A percentile compares a stretch with the other conserved stretches of the same genome.
Conservation (phyloP, 345 rosid species). For the Cardamine occulta region DNA sequence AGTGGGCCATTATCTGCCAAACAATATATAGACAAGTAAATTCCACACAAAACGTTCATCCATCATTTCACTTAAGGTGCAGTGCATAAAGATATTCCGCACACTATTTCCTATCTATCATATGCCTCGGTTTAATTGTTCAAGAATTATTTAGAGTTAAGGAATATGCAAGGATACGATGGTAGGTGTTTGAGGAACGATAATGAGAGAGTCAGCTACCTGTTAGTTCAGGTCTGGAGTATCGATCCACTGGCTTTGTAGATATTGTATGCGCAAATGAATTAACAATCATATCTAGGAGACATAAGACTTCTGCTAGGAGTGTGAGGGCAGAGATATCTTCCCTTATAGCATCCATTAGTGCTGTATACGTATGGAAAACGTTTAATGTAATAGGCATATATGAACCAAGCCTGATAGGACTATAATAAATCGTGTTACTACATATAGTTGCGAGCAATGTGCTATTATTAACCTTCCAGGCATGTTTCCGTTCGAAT, state of each 20-base stretch:
- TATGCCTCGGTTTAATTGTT: neutral
- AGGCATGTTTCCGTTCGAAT: conserved; percentile 88
- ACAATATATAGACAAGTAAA: conserved; percentile 17
- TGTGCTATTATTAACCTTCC: conserved; percentile 64
- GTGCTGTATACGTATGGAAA: conserved; percentile 56
- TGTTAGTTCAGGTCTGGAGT: conserved; percentile 82
- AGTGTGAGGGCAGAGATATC: conserved; percentile 76
- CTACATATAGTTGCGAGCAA: neutral
- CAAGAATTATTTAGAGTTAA: conserved; percentile 27
- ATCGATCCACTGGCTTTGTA: conserved; percentile 81
- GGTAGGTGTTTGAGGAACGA: conserved; percentile 17
- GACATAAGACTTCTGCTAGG: conserved; percentile 93
- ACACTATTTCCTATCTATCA: neutral
- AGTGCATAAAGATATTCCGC: neutral
- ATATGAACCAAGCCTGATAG: conserved; percentile 2
- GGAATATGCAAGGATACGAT: conserved; percentile 20
- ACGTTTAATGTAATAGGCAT: conserved; percentile 16
- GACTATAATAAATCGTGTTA: conserved; percentile 1
- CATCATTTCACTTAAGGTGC: conserved; percentile 24
- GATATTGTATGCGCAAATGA: conserved; percentile 92
- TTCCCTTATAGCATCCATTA: conserved; percentile 79
- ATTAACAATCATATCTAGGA: conserved; percentile 93
- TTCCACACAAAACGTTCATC: neutral
- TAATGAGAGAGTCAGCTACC: conserved; percentile 50
- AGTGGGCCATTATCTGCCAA: conserved; percentile 82